Base-by-base conservation (phyloP, 2,329 filamentous ascomycete species). In the Colletotrichum sojae region DNA sequence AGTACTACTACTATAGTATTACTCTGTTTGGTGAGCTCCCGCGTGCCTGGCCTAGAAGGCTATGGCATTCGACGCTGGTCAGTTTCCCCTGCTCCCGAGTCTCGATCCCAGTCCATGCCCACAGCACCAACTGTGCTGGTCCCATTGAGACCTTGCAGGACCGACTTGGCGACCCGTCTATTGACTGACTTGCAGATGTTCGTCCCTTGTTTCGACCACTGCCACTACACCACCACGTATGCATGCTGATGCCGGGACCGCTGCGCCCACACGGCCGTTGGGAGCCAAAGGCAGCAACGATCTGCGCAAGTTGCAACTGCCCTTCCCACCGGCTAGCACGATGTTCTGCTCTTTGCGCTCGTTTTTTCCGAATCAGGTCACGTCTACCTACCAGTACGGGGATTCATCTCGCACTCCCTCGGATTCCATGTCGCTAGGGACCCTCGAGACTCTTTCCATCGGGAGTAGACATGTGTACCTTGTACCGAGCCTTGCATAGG, bases 201-300 rank as follows among this genome's bases (percentile, higher is more conserved):
- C 16, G 48, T 43, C 61, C 69, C 69, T 62, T 59, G 71, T 46
- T n/a, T 46, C 46, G 12, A 40, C 69, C 71, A 71, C 53, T 73
- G 55, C 64, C 70, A 43, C 57, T 60, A 67, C 67, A 71, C 66
- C 56, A 60, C 25, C 48, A 66, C 16, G 20, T 12, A 56, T 66
- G 67, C 66, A 51, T 61, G 62, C 62, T 66, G 15, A 67, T 68
- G 54, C 54, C 61, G 40, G 40, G 48, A 54, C 61, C 40, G 48
- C 54, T 49, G 6, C 22, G 22, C 39, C 60, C 48, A 43, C 18
- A 27, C 53, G 39, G 53, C 39, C 25, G 3, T 40, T 20, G 25
- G 63, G 55, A 56, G 55, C 43, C 55, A 45, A 45, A 66, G 66
- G 54, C 55, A 66, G 25, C 54, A 65, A 5, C 31, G 15, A 36